A percentile compares a stretch with the other conserved stretches of the same genome.
phyloP scores from a whole-genome alignment of 179 eudicot species.

The Beta corolliflora region DNA sequence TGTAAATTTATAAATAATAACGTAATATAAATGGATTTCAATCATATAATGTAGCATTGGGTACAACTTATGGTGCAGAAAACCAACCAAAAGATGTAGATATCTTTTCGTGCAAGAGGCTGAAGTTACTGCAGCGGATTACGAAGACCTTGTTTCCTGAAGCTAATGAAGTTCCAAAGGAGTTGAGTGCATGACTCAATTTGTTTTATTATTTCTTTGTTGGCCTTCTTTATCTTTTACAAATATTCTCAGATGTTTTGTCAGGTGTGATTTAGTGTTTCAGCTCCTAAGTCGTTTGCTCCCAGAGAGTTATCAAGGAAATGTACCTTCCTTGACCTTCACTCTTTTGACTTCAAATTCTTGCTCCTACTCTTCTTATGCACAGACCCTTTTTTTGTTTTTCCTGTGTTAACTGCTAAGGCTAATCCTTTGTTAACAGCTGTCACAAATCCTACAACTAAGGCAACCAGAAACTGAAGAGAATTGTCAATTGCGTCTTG shows the following conservation, averaged over 20 bases:
- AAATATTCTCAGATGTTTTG: constrained; percentile 20
- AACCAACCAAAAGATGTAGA: constrained; percentile 45
- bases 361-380: not conserved
- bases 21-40: too few species aligned
- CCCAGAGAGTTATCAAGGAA: constrained; percentile 44
- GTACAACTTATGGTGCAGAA: constrained; percentile 33
- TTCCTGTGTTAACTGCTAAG: constrained; percentile 1
- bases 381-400: not conserved
- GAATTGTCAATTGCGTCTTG: constrained; percentile 27
- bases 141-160: constrained; percentile 48
- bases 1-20: not conserved
- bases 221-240: constrained; percentile 9
- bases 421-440: constrained; percentile 35
- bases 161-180: constrained; percentile 42
- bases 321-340: constrained; percentile 45
- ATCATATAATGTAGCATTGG: not conserved
- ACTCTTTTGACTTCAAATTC: not conserved
- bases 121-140: constrained; percentile 50
- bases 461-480: constrained; percentile 30
- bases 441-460: constrained; percentile 28
- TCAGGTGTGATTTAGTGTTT: constrained; percentile 69
- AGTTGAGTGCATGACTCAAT: constrained; percentile 41
- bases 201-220: constrained; percentile 24
- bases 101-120: constrained; percentile 61
- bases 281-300: constrained; percentile 66